Conservation (phyloP, 2,329 filamentous ascomycete species). For the Paraconiothyrium brasiliense region DNA sequence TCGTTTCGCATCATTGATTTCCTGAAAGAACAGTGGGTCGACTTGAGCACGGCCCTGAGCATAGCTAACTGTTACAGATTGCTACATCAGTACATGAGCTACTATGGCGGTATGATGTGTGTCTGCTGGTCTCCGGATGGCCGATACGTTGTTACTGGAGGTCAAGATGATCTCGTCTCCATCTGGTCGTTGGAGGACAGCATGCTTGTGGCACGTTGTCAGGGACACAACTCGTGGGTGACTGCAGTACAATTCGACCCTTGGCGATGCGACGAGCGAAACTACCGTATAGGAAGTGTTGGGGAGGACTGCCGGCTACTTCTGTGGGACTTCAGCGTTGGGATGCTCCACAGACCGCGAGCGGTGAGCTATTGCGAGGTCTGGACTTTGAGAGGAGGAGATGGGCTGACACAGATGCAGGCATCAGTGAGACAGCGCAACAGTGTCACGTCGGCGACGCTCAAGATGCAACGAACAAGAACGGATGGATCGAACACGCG, state of each 20-base stretch:
- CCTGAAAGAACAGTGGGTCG: conserved; percentile 81
- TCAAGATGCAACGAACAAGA: conserved; percentile 58
- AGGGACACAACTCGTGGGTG: conserved; percentile 96
- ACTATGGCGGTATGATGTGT: conserved; percentile 91
- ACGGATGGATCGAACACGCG: conserved; percentile 70
- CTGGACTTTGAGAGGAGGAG: not conserved
- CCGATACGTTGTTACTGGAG: conserved; percentile 93
- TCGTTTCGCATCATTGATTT: conserved; percentile 91
- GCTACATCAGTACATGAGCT: conserved; percentile 86
- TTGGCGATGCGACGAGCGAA: conserved; percentile 95
- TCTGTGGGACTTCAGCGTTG: conserved; percentile 96
- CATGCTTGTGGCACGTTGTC: conserved; percentile 87
- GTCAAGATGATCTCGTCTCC: conserved; percentile 93
- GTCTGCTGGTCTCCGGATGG: conserved; percentile 98
- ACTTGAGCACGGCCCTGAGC: not conserved
- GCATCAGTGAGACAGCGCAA: conserved; percentile 66
- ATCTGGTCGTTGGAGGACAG: conserved; percentile 92
- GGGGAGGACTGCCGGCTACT: conserved; percentile 91
- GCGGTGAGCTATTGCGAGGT: conserved; percentile 65
- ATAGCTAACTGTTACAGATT: conserved; percentile 63
- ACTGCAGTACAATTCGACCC: conserved; percentile 93
- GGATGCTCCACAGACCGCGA: conserved; percentile 93
- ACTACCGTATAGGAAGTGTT: conserved; percentile 94
- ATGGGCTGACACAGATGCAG: conserved; percentile 41
- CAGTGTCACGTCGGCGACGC: conserved; percentile 61